Conservation (phyloP, 2,329 filamentous ascomycete species). For the Fusarium sp. region DNA sequence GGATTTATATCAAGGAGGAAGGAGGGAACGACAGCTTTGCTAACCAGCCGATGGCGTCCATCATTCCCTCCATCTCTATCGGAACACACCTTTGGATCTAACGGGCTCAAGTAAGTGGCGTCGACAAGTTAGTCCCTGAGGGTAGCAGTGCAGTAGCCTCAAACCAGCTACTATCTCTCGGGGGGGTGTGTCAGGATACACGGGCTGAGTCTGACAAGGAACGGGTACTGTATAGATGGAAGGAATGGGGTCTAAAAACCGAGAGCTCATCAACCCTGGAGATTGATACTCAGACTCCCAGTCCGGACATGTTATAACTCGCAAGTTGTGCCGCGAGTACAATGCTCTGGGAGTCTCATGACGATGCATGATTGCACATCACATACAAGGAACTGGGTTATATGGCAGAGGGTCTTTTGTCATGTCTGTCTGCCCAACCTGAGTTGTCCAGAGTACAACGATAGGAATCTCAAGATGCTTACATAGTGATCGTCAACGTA, state of each 20-base stretch:
- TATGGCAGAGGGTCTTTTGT: constrained; percentile 16
- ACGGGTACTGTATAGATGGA: background rate
- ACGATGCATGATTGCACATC: constrained; percentile 11
- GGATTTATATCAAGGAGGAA: constrained; percentile 30
- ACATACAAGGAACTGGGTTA: constrained; percentile 25
- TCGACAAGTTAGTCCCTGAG: constrained; percentile 16
- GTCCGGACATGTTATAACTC: constrained; percentile 21
- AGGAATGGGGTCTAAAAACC: constrained; percentile 7
- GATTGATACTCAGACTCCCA: constrained; percentile 24
- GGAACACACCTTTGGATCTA: constrained; percentile 22
- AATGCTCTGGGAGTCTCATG: constrained; percentile 9
- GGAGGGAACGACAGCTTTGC: constrained; percentile 1
- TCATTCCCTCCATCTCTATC: constrained; percentile 24
- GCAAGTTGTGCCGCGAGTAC: constrained; percentile 13
- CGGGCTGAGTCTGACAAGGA: background rate
- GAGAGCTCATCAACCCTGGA: background rate
- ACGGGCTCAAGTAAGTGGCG: constrained; percentile 13
- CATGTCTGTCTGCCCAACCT: constrained; percentile 30
- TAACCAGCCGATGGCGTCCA: constrained; percentile 2
- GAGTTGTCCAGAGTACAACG: constrained; percentile 14
- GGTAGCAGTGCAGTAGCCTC: constrained; percentile 21
- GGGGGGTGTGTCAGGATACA: constrained; percentile 11
- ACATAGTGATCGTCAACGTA: background rate
- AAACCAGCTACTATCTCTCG: background rate
- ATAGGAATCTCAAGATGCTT: background rate